phyloP scores from a whole-genome alignment of 2,329 filamentous ascomycete genomes.

The Emergomyces pasteurianus region DNA sequence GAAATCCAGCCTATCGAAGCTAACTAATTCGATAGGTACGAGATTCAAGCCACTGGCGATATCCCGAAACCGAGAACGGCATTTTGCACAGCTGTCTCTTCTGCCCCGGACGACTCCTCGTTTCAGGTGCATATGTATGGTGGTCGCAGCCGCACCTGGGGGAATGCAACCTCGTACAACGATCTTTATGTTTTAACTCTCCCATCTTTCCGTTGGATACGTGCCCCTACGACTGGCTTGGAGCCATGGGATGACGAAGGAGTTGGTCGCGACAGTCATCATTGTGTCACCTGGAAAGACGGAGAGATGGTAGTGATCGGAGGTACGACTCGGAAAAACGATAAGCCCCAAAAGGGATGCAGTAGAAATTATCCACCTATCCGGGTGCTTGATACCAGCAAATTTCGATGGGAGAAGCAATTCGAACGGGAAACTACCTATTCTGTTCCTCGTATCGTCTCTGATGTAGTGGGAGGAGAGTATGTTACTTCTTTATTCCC shows the following conservation, averaged over 20 bases:
- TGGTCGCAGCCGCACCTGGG: not conserved
- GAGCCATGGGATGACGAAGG: not conserved
- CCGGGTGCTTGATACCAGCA: slow-evolving; percentile 2
- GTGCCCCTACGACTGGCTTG: not conserved
- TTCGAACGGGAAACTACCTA: not conserved
- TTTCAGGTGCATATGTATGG: slow-evolving; percentile 4
- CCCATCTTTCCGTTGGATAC: slow-evolving; percentile 4
- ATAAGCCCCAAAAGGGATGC: not conserved
- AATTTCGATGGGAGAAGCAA: not conserved
- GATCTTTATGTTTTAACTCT: slow-evolving; percentile 1
- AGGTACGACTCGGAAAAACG: not conserved
- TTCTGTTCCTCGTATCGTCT: not conserved
- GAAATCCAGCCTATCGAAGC: not conserved
- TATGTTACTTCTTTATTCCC: not conserved
- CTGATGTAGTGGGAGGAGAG: slow-evolving; percentile 3
- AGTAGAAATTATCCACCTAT: not conserved
- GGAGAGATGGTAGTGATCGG: slow-evolving; percentile 3
- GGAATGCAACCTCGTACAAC: not conserved
- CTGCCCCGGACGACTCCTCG: slow-evolving; percentile 1
- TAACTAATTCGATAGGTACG: not conserved
- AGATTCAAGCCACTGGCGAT: slow-evolving; percentile 1
- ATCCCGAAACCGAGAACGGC: not conserved
- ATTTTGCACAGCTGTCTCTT: slow-evolving; percentile 3
- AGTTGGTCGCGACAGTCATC: not conserved
- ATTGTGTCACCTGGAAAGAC: slow-evolving; percentile 2